Evolutionary conservation across 306 rosid genomes (phyloP), one percentile per base, ranked within the genome.

Genomic region (Senna tora): DNA sequence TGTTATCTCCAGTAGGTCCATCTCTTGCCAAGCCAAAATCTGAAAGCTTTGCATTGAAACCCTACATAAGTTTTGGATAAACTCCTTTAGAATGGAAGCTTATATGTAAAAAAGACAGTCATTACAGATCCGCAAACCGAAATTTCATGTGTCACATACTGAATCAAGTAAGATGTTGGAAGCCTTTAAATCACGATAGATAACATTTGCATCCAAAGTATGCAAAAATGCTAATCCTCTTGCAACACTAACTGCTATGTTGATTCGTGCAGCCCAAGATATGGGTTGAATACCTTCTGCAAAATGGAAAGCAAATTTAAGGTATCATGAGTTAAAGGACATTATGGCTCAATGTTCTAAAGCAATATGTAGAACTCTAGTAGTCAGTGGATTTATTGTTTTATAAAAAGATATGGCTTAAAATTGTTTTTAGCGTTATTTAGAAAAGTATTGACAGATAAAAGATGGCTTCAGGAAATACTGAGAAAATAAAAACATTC

Each of bases 1-100:
- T 91, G 61, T 91, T 91, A 51, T 94, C 98, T 58, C 98, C 97
- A 1, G 96, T 94, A 8, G 97, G 97, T n/a, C 97, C 97, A 72
- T 94, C 98, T 73, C 97, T 94, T 72, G 98, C 98, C 76, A 94
- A 84, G 42, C 98, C 97, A 38, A 94, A 94, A 86, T 91, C 98
- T 1, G 97, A 94, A 67, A 94, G 96, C 74, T 84, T 89, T 2
- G 94, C 86, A 51, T 71, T 91, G 85, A 94, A 94, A 63, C 89
- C 94, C 98, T 94, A 20, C 73, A 76, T 17, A 69, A 65, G 41
- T 33, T 41, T 57, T 25, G 36, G 42, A 4, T 33, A 36, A 12
- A 61, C 57, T 75, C 70, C 75, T 36, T 83, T 50, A 71, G 81
- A 53, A 72, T 41, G 55, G 63, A 45, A 45, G 57, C 59, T 59